A percentile compares a stretch with the other conserved stretches of the same genome.
Evolutionary conservation across 2,329 filamentous ascomycete species (phyloP).

Genomic region (Neofusicoccum sp.): DNA sequence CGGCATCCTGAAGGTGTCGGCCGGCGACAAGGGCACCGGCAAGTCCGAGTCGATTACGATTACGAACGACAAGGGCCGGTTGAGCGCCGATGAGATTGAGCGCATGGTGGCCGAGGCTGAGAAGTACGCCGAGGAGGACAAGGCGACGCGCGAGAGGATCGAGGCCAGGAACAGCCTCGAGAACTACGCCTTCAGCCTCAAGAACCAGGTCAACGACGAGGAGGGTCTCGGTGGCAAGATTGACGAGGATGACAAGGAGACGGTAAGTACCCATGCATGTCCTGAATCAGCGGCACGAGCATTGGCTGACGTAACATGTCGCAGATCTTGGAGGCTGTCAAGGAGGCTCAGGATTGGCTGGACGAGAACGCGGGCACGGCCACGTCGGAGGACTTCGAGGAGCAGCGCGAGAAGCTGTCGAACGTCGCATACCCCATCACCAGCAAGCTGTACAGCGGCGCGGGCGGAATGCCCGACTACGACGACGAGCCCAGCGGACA

Average conservation of each 20-base stretch:
- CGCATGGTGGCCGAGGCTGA: conserved; percentile 99
- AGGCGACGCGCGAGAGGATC: conserved; percentile 95
- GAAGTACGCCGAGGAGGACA: conserved; percentile 99
- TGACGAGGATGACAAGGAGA: conserved; percentile 97
- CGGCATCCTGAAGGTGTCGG: conserved; percentile 95
- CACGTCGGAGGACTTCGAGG: conserved; percentile 91
- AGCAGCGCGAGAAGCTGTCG: conserved; percentile 99
- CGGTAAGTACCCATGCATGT: conserved; percentile 45
- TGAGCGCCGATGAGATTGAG: conserved; percentile 95
- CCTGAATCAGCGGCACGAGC: not conserved
- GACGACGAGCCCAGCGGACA: conserved; percentile 66
- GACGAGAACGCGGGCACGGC: conserved; percentile 90
- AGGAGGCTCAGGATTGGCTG: conserved; percentile 96
- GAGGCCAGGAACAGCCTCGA: conserved; percentile 95
- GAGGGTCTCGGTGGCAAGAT: conserved; percentile 86
- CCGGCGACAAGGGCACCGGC: conserved; percentile 96
- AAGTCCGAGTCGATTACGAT: conserved; percentile 98
- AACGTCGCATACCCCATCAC: conserved; percentile 98
- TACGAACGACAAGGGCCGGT: conserved; percentile 98
- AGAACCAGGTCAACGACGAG: conserved; percentile 94
- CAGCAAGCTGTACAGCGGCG: conserved; percentile 84
- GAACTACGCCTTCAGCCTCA: conserved; percentile 98
- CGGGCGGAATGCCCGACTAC: conserved; percentile 60
- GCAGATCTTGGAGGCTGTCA: conserved; percentile 87
- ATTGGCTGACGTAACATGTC: conserved; percentile 37